A percentile compares a stretch with the other conserved stretches of the same genome.
Evolutionary conservation across 192 early-diverging fungal genomes (phyloP).

Genomic region (Coemansia sp.): DNA sequence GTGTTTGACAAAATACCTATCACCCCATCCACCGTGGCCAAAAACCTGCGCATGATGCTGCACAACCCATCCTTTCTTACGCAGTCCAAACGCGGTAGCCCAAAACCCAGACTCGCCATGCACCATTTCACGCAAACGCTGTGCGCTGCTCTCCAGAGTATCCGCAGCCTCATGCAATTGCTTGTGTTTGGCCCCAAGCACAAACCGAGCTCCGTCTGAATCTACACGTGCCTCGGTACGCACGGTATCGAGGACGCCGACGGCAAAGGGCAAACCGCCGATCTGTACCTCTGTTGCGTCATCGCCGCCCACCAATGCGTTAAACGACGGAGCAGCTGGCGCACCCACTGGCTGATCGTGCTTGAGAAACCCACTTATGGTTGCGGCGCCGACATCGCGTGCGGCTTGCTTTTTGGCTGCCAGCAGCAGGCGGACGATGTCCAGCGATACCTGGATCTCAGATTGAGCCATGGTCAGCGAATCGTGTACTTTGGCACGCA

Average conservation of each 20-base stretch:
- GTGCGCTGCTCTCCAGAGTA: conserved; percentile 21
- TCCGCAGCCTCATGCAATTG: conserved; percentile 41
- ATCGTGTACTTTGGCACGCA: conserved; percentile 39
- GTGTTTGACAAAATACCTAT: conserved; percentile 39
- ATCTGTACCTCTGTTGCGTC: conserved; percentile 24
- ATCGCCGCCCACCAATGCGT: conserved; percentile 24
- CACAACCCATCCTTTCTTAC: conserved; percentile 37
- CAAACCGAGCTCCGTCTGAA: conserved; percentile 23
- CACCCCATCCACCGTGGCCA: conserved; percentile 2
- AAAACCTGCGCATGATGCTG: conserved; percentile 33
- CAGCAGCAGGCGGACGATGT: conserved; percentile 45
- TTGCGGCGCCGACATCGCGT: background rate
- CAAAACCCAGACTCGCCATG: conserved; percentile 36
- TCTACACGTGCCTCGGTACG: conserved; percentile 15
- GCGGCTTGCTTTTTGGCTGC: conserved; percentile 37
- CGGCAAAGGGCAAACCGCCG: conserved; percentile 38
- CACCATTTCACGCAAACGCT: conserved; percentile 16
- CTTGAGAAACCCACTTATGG: background rate
- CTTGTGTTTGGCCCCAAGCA: conserved; percentile 49
- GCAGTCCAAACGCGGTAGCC: conserved; percentile 42
- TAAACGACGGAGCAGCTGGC: conserved; percentile 5
- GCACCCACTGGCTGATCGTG: conserved; percentile 15
- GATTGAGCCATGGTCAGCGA: conserved; percentile 40
- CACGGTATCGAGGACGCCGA: conserved; percentile 27
- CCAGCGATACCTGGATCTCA: conserved; percentile 48